Conservation (phyloP, 1,139 yeast species). For the Sugiyamaella novakii region DNA sequence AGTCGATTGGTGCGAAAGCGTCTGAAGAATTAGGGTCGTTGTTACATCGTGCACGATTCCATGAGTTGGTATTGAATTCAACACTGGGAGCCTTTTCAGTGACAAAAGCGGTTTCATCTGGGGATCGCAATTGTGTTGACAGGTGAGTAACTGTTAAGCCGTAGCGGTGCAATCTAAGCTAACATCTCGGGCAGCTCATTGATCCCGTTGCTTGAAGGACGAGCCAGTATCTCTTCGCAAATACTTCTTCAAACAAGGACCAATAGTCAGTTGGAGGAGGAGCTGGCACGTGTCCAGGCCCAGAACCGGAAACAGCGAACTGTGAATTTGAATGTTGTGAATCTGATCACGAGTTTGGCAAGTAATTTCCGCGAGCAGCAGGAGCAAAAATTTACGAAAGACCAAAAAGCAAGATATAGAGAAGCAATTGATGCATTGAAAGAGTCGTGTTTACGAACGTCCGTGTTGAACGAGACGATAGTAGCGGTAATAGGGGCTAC, state of each 20-base stretch:
- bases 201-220: conserved; percentile 19
- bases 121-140: conserved; percentile 9
- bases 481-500: conserved; percentile 30
- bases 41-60: conserved; percentile 13
- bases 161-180: too few relatives aligned
- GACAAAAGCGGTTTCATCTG: conserved; percentile 11
- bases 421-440: conserved; percentile 18
- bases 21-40: neutral
- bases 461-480: conserved; percentile 31
- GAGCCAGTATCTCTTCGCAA: conserved; percentile 25
- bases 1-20: neutral
- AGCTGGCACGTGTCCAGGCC: conserved; percentile 3
- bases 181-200: too few relatives aligned
- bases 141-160: conserved; percentile 11
- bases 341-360: conserved; percentile 1
- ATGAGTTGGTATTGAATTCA: conserved; percentile 20
- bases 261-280: conserved; percentile 8
- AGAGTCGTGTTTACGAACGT: conserved; percentile 19
- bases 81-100: conserved; percentile 7
- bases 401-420: conserved; percentile 21
- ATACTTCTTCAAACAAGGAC: conserved; percentile 3
- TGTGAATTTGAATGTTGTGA: conserved; percentile 15
- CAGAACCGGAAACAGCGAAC: conserved; percentile 9
- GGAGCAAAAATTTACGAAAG: conserved; percentile 9
- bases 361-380: conserved; percentile 11